Evolutionary conservation across 2,329 filamentous ascomycete genomes (phyloP), one percentile per base, ranked within the genome.

Genomic region (Exophiala viscosa): DNA sequence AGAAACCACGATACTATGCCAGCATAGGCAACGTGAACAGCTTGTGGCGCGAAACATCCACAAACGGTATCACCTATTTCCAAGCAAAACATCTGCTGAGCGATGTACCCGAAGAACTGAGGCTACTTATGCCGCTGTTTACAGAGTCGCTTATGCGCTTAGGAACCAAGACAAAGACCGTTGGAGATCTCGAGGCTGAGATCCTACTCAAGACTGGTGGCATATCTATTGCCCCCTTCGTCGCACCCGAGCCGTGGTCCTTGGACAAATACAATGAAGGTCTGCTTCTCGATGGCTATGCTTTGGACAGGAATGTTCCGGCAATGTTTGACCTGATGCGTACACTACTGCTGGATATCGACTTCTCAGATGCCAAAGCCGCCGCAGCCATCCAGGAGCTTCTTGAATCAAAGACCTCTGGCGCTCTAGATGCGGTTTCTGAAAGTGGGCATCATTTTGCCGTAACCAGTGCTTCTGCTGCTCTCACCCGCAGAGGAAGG

Each of bases 201-300:
- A 96, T 99, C 69, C 97, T 97, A 70, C 79, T 97, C 28, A 95
- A 95, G 74, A 97, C 93, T 1, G 93, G 93, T 15, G 93, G 93
- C 8, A 82, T 99, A 34, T 88, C 85, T 2, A 84, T 95, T 13
- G 85, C 87, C 1, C 91, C 96, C 62, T 88, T 95, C 70, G 82
- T 86, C n/a, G 84, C 86, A 0, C 82, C 91, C 0, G 90, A 85
- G 2, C 89, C 92, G 0, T 79, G 79, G 1, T 82, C 92, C 60
- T 83, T 88, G 49, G 78, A 80, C 28, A 75, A 80, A 20, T 87
- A 85, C 7, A 84, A 81, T 14, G 93, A 99, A 70, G 93, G 93
- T 0, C 74, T 99, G 20, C 82, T 86, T 10, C 85, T 97, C 50
- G 85, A 85, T 2, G 92, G 93, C 13, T 95, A 87, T 75, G 91